phyloP scores from a whole-genome alignment of 768 basidiomycete genomes.

The Hygrocybe punicea region DNA sequence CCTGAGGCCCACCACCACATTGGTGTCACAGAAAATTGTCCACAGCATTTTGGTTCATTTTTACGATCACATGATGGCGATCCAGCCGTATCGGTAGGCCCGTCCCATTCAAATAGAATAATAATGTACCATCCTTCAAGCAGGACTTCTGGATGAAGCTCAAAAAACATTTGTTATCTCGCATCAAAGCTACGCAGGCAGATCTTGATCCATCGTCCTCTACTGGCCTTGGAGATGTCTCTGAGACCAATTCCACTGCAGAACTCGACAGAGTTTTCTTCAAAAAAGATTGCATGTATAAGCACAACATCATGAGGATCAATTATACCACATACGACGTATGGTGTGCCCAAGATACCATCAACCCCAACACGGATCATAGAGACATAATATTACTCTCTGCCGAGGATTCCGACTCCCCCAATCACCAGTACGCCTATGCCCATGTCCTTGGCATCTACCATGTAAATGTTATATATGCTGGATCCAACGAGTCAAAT shows the following conservation, averaged over 20 bases:
- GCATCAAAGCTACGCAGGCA: not conserved
- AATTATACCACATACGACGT: slow-evolving; percentile 35
- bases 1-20: not conserved
- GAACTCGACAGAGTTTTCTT: slow-evolving; percentile 10
- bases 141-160: slow-evolving; percentile 29
- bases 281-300: slow-evolving; percentile 17
- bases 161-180: slow-evolving; percentile 22
- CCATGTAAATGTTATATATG: slow-evolving; percentile 22
- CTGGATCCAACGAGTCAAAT: not conserved
- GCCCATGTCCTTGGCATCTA: slow-evolving; percentile 24
- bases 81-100: not conserved
- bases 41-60: not conserved
- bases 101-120: not conserved
- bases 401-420: not conserved
- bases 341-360: slow-evolving; percentile 18
- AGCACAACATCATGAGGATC: slow-evolving; percentile 17
- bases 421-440: slow-evolving; percentile 15
- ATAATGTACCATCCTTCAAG: not conserved
- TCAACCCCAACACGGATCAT: slow-evolving; percentile 13
- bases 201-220: not conserved
- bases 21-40: not conserved
- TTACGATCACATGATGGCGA: not conserved
- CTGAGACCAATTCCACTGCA: not conserved
- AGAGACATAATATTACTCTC: slow-evolving; percentile 24
- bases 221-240: not conserved